These are phyloP conservation scores for Phoenix roebelenii DNA, from an alignment of 176 grass and related monocot species.

Conservation along the genomic window DNA sequence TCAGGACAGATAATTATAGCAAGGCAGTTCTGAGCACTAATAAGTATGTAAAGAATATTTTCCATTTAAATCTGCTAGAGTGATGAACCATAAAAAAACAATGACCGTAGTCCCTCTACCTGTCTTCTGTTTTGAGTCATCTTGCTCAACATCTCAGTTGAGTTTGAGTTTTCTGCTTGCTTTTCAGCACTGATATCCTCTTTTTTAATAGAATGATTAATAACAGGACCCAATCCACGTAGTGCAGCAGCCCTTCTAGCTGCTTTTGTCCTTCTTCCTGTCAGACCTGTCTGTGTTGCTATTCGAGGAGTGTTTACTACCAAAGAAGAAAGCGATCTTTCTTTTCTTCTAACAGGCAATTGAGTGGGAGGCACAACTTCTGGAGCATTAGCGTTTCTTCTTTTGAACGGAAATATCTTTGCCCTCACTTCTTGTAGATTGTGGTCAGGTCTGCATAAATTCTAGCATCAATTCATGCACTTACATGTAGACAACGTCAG, in stretches of 20 bases:
- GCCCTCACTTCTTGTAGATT: conserved; percentile 67
- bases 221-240: conserved; percentile 29
- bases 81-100: too few relatives aligned
- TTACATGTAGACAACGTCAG: too few relatives aligned
- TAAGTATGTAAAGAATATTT: not conserved
- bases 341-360: conserved; percentile 46
- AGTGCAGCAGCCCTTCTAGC: conserved; percentile 48
- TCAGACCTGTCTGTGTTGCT: conserved; percentile 40
- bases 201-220: conserved; percentile 48
- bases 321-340: conserved; percentile 65
- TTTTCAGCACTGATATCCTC: conserved; percentile 39
- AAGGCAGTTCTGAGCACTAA: too few relatives aligned
- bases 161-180: conserved; percentile 27
- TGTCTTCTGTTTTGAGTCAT: conserved; percentile 40
- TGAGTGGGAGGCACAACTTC: conserved; percentile 37
- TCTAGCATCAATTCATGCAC: not conserved
- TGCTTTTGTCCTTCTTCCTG: conserved; percentile 58
- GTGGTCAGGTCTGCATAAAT: conserved; percentile 59
- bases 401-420: conserved; percentile 76
- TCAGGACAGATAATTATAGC: not conserved
- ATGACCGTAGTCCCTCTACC: conserved; percentile 16
- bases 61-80: not conserved
- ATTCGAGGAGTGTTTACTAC: conserved; percentile 55
- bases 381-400: conserved; percentile 57
- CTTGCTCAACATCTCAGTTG: conserved; percentile 36